phyloP scores from a whole-genome alignment of 129 eudicot species.

The Tagetes erecta region DNA sequence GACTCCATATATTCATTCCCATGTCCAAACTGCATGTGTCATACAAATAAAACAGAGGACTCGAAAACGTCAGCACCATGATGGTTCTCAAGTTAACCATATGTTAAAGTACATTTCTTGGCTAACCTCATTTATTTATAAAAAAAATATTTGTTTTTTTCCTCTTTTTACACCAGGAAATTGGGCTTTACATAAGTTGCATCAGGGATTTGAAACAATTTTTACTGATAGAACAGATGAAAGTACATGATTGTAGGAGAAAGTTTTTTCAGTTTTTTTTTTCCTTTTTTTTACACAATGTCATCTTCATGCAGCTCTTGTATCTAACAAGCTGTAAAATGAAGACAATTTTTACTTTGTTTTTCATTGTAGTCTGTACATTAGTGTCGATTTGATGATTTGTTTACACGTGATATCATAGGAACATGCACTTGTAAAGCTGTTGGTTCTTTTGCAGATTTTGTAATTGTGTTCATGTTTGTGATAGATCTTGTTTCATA shows the following conservation, averaged over 20 bases:
- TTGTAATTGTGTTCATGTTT: conserved; percentile 14
- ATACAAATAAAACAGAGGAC: conserved; percentile 66
- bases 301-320: conserved; percentile 47
- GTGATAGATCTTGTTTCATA: conserved; percentile 18
- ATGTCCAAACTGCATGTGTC: conserved; percentile 99
- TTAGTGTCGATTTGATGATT: conserved; percentile 15
- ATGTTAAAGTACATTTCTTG: conserved; percentile 17
- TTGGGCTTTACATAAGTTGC: conserved; percentile 32
- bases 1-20: conserved; percentile 95
- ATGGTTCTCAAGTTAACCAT: conserved; percentile 23
- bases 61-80: conserved; percentile 54
- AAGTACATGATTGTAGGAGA: too few species aligned
- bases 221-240: too few species aligned
- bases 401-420: conserved; percentile 20
- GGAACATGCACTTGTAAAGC: conserved; percentile 25
- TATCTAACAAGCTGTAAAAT: conserved; percentile 52
- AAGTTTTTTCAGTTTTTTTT: too few species aligned
- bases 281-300: conserved; percentile 1
- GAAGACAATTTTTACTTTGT: not conserved
- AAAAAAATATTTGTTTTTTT: conserved; percentile 38
- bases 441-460: not conserved
- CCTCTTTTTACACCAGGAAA: conserved; percentile 21
- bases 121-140: conserved; percentile 34
- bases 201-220: not conserved
- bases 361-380: conserved; percentile 37